Evolutionary conservation across 768 basidiomycete species (phyloP).

Genomic region (Podaxis sp.): DNA sequence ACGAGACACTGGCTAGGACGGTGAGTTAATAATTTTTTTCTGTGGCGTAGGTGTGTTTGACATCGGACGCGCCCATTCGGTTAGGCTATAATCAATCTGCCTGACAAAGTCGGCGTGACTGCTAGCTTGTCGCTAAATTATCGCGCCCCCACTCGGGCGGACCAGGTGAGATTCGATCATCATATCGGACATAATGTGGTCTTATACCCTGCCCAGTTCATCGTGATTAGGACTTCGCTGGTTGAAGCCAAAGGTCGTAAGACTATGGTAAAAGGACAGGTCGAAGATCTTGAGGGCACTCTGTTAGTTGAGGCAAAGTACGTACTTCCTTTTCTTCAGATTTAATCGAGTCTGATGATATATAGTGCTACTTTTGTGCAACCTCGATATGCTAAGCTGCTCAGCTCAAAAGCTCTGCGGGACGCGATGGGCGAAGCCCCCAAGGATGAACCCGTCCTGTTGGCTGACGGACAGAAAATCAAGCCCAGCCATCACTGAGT

Average conservation of each 20-base stretch:
- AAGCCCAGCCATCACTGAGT: constrained; percentile 25
- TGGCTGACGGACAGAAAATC: constrained; percentile 40
- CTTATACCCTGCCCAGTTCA: constrained; percentile 52
- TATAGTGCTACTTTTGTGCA: constrained; percentile 81
- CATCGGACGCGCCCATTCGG: constrained; percentile 6
- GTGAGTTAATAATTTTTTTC: constrained; percentile 37
- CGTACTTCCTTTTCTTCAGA: constrained; percentile 27
- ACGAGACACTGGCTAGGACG: constrained; percentile 80
- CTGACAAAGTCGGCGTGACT: constrained; percentile 90
- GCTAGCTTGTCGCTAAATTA: constrained; percentile 83
- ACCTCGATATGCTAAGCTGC: constrained; percentile 80
- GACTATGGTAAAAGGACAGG: constrained; percentile 60
- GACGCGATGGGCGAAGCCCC: constrained; percentile 67
- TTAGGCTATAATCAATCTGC: constrained; percentile 83
- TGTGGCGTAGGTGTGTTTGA: not conserved
- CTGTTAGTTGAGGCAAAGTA: constrained; percentile 81
- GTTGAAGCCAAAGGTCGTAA: constrained; percentile 77
- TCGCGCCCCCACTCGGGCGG: constrained; percentile 84
- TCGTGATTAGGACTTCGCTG: constrained; percentile 74
- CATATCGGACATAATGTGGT: not conserved
- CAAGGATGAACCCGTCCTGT: constrained; percentile 33
- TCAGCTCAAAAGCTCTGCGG: constrained; percentile 58
- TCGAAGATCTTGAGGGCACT: constrained; percentile 83
- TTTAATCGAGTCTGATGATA: not conserved
- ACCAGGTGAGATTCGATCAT: constrained; percentile 55